A percentile compares a stretch with the other conserved stretches of the same genome.
Evolutionary conservation across 2,329 filamentous ascomycete species (phyloP).

Genomic region (Phialophora expanda): DNA sequence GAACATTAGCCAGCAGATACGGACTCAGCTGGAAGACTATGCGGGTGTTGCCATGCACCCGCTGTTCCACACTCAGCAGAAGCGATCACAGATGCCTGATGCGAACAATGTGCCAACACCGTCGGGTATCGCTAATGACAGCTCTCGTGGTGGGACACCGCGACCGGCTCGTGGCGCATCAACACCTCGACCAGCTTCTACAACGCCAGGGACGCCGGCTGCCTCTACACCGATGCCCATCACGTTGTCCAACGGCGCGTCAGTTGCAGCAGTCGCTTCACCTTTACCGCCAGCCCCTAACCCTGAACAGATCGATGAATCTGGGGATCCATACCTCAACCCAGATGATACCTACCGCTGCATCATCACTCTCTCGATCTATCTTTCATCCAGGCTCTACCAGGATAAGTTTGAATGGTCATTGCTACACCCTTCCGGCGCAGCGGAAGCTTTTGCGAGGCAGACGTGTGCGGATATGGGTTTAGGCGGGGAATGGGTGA

Average conservation of each 20-base stretch:
- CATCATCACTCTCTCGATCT: slow-evolving; percentile 87
- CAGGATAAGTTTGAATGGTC: slow-evolving; percentile 99
- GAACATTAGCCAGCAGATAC: slow-evolving; percentile 91
- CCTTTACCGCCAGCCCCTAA: slow-evolving; percentile 53
- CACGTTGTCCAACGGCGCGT: slow-evolving; percentile 47
- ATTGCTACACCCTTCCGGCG: slow-evolving; percentile 84
- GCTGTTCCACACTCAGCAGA: slow-evolving; percentile 71
- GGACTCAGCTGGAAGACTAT: slow-evolving; percentile 94
- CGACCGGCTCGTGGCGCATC: slow-evolving; percentile 44
- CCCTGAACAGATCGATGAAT: slow-evolving; percentile 21
- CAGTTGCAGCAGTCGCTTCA: slow-evolving; percentile 72
- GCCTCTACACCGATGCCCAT: slow-evolving; percentile 59
- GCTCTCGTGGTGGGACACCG: slow-evolving; percentile 59
- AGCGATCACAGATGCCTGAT: slow-evolving; percentile 45
- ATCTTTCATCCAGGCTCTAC: slow-evolving; percentile 87
- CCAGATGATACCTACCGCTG: slow-evolving; percentile 95
- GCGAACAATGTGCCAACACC: slow-evolving; percentile 43
- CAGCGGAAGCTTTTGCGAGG: slow-evolving; percentile 89
- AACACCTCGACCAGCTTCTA: slow-evolving; percentile 37
- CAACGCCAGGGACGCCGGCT: slow-evolving; percentile 37
- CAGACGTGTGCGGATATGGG: slow-evolving; percentile 92
- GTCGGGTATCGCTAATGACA: slow-evolving; percentile 45
- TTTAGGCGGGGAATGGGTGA: slow-evolving; percentile 88
- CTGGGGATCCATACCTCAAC: slow-evolving; percentile 63
- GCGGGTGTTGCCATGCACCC: slow-evolving; percentile 92